Evolutionary conservation across 208 protist genomes (phyloP), one percentile per base, ranked within the genome.

Genomic region (Blechomonas ayalai): DNA sequence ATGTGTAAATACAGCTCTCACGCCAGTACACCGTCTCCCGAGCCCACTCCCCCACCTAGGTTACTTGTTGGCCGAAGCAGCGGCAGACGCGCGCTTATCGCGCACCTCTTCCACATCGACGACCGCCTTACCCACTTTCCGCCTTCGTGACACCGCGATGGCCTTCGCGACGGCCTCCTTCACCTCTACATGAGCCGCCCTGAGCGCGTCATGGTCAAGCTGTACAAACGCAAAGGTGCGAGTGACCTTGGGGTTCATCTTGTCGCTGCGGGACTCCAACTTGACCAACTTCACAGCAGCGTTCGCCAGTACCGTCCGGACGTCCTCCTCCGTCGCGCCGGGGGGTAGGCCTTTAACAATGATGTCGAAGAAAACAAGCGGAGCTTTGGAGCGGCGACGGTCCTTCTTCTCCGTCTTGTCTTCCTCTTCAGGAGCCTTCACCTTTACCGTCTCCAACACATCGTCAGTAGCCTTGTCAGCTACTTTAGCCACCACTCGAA

Each of bases 181-280:
- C 28, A 78, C 59, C 27, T 74, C 52, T 26, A 47, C 59, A 16
- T 62, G 67, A 2, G 64, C 28, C 39, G 63, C 60, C 34, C 71
- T 74, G 18, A 81, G 59, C 13, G 64, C 72, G 7, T 68, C 57
- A 32, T 67, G 67, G 29, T 84, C 72, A 20, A 89, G 55, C 50
- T 84, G 74, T n/a, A 89, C 71, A 47, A 89, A 89, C 8, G 80
- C 71, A 53, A 76, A 82, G 12, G 80, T 84, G 34, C 78, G 69
- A 10, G 47, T 59, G 26, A 74, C 41, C 28, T n/a, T 61, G 10
- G 67, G 35, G 46, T 89, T 73, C 37, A 68, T 77, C 29, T 59
- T 57, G 39, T 64, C 62, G 38, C 34, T 61, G 27, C 63, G 61
- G 22, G 64, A 77, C 52, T 77, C 61, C 4, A 77, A 41, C 58